Evolutionary conservation across 129 eudicot genomes (phyloP), one percentile per base, ranked within the genome.

Genomic region (Escallonia herrerae): DNA sequence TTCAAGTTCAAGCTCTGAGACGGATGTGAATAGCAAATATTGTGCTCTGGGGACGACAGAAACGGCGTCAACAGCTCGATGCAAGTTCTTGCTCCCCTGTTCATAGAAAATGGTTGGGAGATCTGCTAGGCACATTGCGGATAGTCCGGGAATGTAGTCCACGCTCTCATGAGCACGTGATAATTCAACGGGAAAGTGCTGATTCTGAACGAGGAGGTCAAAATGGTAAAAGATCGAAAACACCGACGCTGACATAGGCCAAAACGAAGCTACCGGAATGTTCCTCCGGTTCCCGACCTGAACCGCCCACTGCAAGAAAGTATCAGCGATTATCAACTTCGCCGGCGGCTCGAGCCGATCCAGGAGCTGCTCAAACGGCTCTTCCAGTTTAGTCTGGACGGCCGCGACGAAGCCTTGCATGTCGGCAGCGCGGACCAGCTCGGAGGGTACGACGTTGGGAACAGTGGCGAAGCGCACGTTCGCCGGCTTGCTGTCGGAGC

Each of bases 81-180:
- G 8, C 40, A 56, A 5, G 47, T n/a, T 45, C 2, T 10, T 15
- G 43, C 41, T 45, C 33, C 7, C 44, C 3, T 39, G 44, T 2
- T 3, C n/a, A 3, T n/a, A 60, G 8, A 45, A 47, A 14, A 37
- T 7, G 7, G 38, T 15, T 5, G 75, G 61, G 48, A 68, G 69
- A 15, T 66, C 73, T 13, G 51, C 12, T 56, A 56, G 1, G 10
- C 15, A 13, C 10, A 45, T 46, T 15, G 80, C 40, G 6, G 70
- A 52, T 9, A 68, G 4, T 46, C 80, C 80, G 2, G 79, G 79
- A 12, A 74, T 67, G 63, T 74, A 66, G 64, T 74, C 79, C 59
- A 67, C 59, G 3, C 5, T 1, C 14, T 57, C 65, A 11, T 69
- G 49, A 3, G 61, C 9, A 69, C 65, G 58, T 45, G 65, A 58